A percentile compares a stretch with the other conserved stretches of the same genome.
These are phyloP conservation scores for Pichia inconspicua DNA, from an alignment of 1,139 yeast genomes.

Conservation along the genomic window DNA sequence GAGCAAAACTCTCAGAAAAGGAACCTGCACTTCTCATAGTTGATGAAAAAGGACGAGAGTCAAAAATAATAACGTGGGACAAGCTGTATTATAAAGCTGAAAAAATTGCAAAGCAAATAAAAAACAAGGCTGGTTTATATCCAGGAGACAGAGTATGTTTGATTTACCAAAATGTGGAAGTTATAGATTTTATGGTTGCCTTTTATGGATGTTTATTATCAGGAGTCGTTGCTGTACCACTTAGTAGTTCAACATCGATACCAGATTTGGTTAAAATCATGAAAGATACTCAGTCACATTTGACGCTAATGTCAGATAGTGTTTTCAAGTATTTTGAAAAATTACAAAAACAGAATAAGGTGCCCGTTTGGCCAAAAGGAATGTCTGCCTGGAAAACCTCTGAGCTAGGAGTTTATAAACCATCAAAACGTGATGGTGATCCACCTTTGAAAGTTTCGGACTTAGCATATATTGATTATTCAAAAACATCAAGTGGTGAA, in stretches of 20 bases:
- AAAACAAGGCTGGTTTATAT: slow-evolving; percentile 58
- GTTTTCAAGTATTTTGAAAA: slow-evolving; percentile 67
- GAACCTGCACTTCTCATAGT: slow-evolving; percentile 68
- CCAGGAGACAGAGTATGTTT: slow-evolving; percentile 79
- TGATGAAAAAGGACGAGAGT: slow-evolving; percentile 77
- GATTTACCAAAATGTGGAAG: slow-evolving; percentile 77
- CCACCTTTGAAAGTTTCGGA: slow-evolving; percentile 69
- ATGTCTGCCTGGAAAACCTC: slow-evolving; percentile 78
- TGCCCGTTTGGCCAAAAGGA: slow-evolving; percentile 42
- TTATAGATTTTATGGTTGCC: slow-evolving; percentile 78
- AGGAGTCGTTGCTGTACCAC: slow-evolving; percentile 91
- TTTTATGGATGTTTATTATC: slow-evolving; percentile 88
- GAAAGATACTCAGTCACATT: slow-evolving; percentile 65
- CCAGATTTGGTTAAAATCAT: slow-evolving; percentile 67
- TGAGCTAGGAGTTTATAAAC: slow-evolving; percentile 69
- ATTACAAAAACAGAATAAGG: slow-evolving; percentile 31
- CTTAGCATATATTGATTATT: slow-evolving; percentile 87
- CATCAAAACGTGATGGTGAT: slow-evolving; percentile 49
- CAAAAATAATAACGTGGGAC: slow-evolving; percentile 77
- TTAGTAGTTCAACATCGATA: slow-evolving; percentile 60
- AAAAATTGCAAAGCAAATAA: slow-evolving; percentile 84
- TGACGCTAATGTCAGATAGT: slow-evolving; percentile 74
- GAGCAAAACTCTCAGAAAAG: slow-evolving; percentile 59
- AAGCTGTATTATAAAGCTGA: slow-evolving; percentile 77
- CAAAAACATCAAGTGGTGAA: slow-evolving; percentile 86